These are phyloP conservation scores for Amborella trichopoda DNA, from an alignment of 164 flowering plant genomes.

Conservation along the genomic window DNA sequence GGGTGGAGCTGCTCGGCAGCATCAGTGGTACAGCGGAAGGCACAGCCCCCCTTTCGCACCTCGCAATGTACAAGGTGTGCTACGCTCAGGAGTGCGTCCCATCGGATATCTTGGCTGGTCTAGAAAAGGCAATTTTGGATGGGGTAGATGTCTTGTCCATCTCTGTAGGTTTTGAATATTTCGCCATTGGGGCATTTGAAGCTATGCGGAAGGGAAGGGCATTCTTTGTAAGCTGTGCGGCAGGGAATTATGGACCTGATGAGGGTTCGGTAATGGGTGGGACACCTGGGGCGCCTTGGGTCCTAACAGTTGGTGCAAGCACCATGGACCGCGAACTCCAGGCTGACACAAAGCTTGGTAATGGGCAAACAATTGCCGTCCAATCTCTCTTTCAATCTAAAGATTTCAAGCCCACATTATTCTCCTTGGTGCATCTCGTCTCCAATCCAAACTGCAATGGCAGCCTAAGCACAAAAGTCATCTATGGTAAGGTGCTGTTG, in stretches of 20 bases:
- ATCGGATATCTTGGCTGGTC: constrained; percentile 1
- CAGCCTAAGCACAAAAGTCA: constrained; percentile 8
- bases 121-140: constrained; percentile 7
- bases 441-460: constrained; percentile 10
- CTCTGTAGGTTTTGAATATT: constrained; percentile 5
- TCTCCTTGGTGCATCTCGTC: constrained; percentile 7
- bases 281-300: constrained; percentile 17
- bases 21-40: constrained; percentile 2
- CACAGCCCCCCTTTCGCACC: constrained; percentile 3
- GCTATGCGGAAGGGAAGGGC: constrained; percentile 5
- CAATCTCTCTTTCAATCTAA: constrained; percentile 4
- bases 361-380: background rate
- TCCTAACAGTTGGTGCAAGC: constrained; percentile 17
- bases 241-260: constrained; percentile 8
- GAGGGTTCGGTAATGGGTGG: background rate
- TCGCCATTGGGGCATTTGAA: constrained; percentile 1
- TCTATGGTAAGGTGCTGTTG: constrained; percentile 24
- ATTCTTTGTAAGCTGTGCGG: constrained; percentile 8
- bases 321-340: constrained; percentile 7
- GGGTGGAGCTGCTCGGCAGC: background rate
- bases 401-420: background rate
- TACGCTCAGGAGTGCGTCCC: background rate
- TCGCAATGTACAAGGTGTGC: constrained; percentile 7
- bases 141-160: constrained; percentile 13
- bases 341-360: constrained; percentile 1